These are phyloP conservation scores for Metrosideros polymorpha DNA, from an alignment of 441 rosid genomes.

Conservation along the genomic window DNA sequence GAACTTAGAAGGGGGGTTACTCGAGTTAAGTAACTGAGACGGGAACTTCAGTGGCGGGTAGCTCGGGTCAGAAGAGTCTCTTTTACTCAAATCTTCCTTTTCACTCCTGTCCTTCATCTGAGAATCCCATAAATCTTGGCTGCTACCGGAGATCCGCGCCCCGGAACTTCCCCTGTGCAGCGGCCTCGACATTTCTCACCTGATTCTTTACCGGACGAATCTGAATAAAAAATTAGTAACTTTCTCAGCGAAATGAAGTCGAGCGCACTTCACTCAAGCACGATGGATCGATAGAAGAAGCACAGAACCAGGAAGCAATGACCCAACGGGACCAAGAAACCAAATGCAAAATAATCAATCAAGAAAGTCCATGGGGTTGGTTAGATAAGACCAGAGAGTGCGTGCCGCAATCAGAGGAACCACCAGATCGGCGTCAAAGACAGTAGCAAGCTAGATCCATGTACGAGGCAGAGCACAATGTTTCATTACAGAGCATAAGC, in stretches of 20 bases:
- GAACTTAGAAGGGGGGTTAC: conserved; percentile 50
- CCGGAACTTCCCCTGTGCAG: conserved; percentile 66
- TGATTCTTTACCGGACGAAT: not conserved
- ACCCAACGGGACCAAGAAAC: not conserved
- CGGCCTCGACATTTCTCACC: conserved; percentile 62
- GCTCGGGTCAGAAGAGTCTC: conserved; percentile 42
- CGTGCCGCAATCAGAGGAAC: not conserved
- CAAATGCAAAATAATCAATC: not conserved
- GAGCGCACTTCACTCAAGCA: not conserved
- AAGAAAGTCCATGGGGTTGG: not conserved
- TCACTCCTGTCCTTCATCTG: conserved; percentile 75
- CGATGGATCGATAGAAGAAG: not conserved
- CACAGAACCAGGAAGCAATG: not conserved
- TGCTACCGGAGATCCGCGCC: conserved; percentile 53
- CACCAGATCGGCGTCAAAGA: not conserved
- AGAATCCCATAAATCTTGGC: conserved; percentile 62
- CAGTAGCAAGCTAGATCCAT: not conserved
- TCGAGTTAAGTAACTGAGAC: conserved; percentile 19
- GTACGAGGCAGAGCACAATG: not conserved
- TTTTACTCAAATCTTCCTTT: conserved; percentile 51
- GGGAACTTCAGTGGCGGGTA: conserved; percentile 29
- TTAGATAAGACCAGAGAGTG: not conserved
- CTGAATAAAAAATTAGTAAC: not conserved
- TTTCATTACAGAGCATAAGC: not conserved
- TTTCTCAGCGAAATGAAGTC: not conserved